Base-by-base conservation (phyloP, 148 eudicot genomes). In the Selenicereus undatus region DNA sequence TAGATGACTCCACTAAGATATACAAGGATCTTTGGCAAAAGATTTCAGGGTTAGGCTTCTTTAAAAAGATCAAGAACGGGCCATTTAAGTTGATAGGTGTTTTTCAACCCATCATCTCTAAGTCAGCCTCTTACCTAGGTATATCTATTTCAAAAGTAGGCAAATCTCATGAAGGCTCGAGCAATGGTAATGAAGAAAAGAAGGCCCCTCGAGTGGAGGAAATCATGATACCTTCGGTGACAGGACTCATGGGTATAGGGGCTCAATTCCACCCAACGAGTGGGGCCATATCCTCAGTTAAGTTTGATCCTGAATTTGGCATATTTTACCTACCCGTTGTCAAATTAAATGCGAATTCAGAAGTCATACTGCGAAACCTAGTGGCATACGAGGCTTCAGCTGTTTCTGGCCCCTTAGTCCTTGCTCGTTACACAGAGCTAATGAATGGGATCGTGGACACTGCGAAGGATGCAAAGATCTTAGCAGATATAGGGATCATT, bases 401-500 rank as follows among this genome's bases (percentile, higher is more conserved):
- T 6, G 36, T 21, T 0, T 62, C 81, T 1, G 65, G 54, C n/a
- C 79, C 85, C 58, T 76, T 82, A 30, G 83, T 71, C 12, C 12
- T 86, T 4, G 85, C 83, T 50, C 74, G 71, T 5, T 86, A 80
- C 70, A 48, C 70, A n/a, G 81, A 83, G 32, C 78, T 86, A 32
- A 83, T 86, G 88, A 76, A 79, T 74, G 88, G 88, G 58, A 86
- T 83, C 3, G 72, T 83, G 16, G 85, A 83, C 73, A 73, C 83
- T 18, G 76, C 78, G 10, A 65, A 82, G 42, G 88, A 83, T 58
- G 83, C 75, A 1, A 81, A 12, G 50, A 64, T 80, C 29, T 62
- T 86, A 26, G 76, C 45, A 21, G 68, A 68, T 5, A 60, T 30
- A 10, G 73, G 79, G n/a, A 77, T 86, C 32, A 77, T 86, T 7